Evolutionary conservation across 2,329 filamentous ascomycete species (phyloP).

Genomic region (Pseudofabraea citricarpa): DNA sequence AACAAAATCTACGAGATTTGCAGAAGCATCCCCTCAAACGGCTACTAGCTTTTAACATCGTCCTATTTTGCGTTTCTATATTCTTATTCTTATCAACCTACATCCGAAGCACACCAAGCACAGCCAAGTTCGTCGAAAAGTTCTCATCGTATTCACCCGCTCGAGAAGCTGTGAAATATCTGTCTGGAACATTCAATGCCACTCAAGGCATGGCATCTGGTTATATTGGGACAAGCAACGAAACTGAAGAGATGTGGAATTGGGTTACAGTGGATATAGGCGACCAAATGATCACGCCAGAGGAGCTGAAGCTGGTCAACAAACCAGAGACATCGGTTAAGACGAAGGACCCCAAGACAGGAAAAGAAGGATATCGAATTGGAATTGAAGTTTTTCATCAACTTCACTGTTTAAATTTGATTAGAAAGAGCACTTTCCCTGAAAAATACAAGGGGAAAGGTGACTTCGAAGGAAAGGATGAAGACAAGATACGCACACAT

Average conservation of each 20-base stretch:
- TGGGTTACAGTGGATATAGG: constrained; percentile 31
- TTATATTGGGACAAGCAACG: constrained; percentile 8
- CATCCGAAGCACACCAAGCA: constrained; percentile 6
- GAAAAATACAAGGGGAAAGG: constrained; percentile 36
- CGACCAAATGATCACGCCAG: constrained; percentile 51
- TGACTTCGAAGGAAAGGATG: constrained; percentile 2
- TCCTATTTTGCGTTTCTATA: constrained; percentile 5
- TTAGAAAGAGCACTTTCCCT: constrained; percentile 16
- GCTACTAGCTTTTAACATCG: constrained; percentile 3
- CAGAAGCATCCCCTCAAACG: not conserved
- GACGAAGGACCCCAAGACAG: constrained; percentile 46
- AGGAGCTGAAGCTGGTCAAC: constrained; percentile 46
- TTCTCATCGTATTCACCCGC: constrained; percentile 8
- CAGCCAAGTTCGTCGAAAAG: constrained; percentile 2
- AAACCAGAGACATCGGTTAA: constrained; percentile 44
- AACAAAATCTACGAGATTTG: constrained; percentile 4
- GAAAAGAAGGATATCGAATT: constrained; percentile 22
- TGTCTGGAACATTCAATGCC: constrained; percentile 7
- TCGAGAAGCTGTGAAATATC: constrained; percentile 8
- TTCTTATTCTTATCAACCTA: constrained; percentile 3
- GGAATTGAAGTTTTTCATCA: constrained; percentile 7
- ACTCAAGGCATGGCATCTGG: constrained; percentile 3
- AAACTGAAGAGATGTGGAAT: constrained; percentile 10
- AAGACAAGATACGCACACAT: constrained; percentile 4
- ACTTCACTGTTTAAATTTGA: constrained; percentile 6